These are phyloP conservation scores for Gillenia trifoliata DNA, from an alignment of 306 rosid species.

Conservation along the genomic window DNA sequence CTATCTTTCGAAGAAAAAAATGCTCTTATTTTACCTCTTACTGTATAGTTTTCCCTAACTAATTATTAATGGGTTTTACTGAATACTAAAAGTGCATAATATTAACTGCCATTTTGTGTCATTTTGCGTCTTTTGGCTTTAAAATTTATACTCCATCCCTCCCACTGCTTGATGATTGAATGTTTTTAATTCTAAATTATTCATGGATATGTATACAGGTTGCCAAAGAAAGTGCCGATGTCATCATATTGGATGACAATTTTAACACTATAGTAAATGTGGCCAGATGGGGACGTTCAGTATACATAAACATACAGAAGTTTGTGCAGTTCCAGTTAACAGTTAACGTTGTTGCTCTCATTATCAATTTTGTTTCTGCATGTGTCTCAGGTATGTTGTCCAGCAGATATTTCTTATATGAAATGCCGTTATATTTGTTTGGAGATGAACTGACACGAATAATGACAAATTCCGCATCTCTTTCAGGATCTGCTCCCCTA, in stretches of 20 bases:
- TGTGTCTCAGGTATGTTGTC: constrained; percentile 76
- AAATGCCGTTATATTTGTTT: constrained; percentile 14
- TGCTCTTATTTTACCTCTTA: no score
- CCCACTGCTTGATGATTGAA: constrained; percentile 8
- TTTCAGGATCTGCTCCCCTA: constrained; percentile 93
- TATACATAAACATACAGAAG: constrained; percentile 90
- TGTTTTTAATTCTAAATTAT: constrained; percentile 13
- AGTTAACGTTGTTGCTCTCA: constrained; percentile 84
- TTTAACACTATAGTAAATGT: constrained; percentile 79
- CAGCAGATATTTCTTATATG: neutral
- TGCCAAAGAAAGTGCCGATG: constrained; percentile 93
- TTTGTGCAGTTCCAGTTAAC: constrained; percentile 97
- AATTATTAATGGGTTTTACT: neutral
- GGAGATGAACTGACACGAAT: neutral
- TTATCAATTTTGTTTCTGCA: constrained; percentile 81
- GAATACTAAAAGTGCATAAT: neutral
- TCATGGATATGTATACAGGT: constrained; percentile 51
- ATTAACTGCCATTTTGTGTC: neutral
- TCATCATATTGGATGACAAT: constrained; percentile 86
- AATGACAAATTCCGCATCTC: constrained; percentile 11
- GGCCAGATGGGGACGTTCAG: constrained; percentile 94
- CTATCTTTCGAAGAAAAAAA: no score
- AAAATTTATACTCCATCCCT: neutral
- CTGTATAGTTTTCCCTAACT: no score
- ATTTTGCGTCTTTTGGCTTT: neutral